These are phyloP conservation scores for Cryptococcus wingfieldii DNA, from an alignment of 1,284 basidiomycete genomes.

Conservation along the genomic window DNA sequence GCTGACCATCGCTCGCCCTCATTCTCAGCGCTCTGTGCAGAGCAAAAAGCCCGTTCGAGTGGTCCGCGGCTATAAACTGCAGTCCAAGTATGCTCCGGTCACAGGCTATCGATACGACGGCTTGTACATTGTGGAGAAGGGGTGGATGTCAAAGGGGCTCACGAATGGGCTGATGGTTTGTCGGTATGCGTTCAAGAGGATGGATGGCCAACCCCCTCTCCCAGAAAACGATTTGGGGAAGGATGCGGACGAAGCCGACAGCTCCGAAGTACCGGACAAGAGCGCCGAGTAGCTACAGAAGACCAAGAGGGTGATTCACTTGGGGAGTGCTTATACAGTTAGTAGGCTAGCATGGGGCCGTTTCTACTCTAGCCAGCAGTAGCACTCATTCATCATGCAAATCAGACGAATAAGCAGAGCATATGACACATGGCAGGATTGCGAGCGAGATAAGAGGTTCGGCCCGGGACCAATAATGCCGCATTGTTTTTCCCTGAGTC, in stretches of 20 bases:
- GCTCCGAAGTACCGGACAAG: no score
- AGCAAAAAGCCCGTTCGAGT: slow-evolving; percentile 49
- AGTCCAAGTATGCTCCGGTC: slow-evolving; percentile 30
- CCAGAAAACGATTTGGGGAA: slow-evolving; percentile 11
- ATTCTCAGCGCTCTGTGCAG: slow-evolving; percentile 30
- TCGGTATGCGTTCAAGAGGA: slow-evolving; percentile 35
- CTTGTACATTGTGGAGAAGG: slow-evolving; percentile 45
- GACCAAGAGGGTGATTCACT: no score
- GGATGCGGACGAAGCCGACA: background rate
- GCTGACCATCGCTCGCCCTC: background rate
- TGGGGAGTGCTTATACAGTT: no score
- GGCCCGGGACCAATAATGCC: background rate
- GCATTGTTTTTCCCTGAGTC: background rate
- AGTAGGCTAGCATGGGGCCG: no score
- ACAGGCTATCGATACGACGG: slow-evolving; percentile 50
- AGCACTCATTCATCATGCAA: no score
- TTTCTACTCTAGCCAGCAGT: no score
- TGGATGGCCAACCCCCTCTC: slow-evolving; percentile 30
- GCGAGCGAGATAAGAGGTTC: no score
- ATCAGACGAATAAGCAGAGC: no score
- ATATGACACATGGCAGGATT: no score
- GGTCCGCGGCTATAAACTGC: slow-evolving; percentile 50
- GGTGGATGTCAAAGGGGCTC: slow-evolving; percentile 39
- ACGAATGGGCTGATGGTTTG: slow-evolving; percentile 38
- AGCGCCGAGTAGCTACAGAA: no score